phyloP scores from a whole-genome alignment of 176 grass and related monocot genomes.

The Phyllostachys edulis region DNA sequence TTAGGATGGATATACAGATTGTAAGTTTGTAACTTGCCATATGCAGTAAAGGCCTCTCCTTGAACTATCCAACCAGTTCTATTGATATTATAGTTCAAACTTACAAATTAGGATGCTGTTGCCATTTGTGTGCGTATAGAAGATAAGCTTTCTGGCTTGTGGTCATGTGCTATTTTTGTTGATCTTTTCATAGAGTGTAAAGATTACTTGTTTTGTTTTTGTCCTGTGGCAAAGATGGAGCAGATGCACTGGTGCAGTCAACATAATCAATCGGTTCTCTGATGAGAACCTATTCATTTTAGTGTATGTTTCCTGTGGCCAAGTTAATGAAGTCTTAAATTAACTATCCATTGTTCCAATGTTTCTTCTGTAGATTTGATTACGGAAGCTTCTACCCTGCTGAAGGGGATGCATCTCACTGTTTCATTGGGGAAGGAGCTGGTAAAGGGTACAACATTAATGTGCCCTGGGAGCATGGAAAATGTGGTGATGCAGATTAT shows the following conservation, averaged over 20 bases:
- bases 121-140: slow-evolving; percentile 23
- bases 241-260: not conserved
- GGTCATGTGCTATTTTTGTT: slow-evolving; percentile 17
- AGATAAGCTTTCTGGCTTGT: not conserved
- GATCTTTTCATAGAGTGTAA: not conserved
- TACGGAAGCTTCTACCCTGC: slow-evolving; percentile 81
- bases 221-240: not conserved
- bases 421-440: slow-evolving; percentile 77
- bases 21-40: not conserved
- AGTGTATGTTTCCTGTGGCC: not conserved
- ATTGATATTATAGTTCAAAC: slow-evolving; percentile 8
- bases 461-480: slow-evolving; percentile 93
- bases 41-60: not conserved
- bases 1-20: not conserved
- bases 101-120: not conserved
- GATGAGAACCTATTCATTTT: not conserved
- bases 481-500: slow-evolving; percentile 89
- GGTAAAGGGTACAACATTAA: slow-evolving; percentile 97
- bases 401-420: slow-evolving; percentile 73
- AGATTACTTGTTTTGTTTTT: not conserved
- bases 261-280: not conserved
- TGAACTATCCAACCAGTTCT: slow-evolving; percentile 1
- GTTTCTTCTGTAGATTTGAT: slow-evolving; percentile 72
- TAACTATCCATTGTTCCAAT: slow-evolving; percentile 1
- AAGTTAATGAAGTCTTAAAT: not conserved